A percentile compares a stretch with the other conserved stretches of the same genome.
Evolutionary conservation across 352 stramenopile species (phyloP).

Genomic region (Globisporangium cederbergense): DNA sequence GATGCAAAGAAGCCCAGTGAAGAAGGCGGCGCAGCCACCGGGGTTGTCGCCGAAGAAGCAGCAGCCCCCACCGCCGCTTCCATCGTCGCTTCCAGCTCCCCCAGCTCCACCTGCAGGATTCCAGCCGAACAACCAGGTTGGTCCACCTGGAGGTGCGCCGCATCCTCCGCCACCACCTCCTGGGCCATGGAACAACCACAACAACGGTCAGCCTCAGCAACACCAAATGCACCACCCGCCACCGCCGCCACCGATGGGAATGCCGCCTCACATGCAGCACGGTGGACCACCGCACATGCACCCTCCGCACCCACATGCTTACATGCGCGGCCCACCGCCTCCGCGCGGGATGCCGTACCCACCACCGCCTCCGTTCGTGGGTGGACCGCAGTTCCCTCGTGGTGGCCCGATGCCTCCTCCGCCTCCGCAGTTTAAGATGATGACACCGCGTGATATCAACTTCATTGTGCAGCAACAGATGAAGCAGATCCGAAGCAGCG

Average conservation of each 20-base stretch:
- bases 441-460: conserved; percentile 81
- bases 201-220: conserved; percentile 21
- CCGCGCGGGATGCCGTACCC: conserved; percentile 34
- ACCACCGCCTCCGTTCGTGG: conserved; percentile 15
- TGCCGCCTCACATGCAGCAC: conserved; percentile 30
- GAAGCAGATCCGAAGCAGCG: conserved; percentile 83
- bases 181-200: conserved; percentile 30
- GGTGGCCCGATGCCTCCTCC: conserved; percentile 33
- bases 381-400: conserved; percentile 22
- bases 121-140: conserved; percentile 2
- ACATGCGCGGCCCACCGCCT: conserved; percentile 36
- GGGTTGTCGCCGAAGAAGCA: conserved; percentile 17
- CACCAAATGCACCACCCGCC: conserved; percentile 6
- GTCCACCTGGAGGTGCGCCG: conserved; percentile 1
- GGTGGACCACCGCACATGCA: conserved; percentile 30
- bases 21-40: conserved; percentile 19
- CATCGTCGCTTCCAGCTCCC: conserved; percentile 25
- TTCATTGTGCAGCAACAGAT: conserved; percentile 85
- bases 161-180: conserved; percentile 16
- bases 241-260: conserved; percentile 21
- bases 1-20: conserved; percentile 6
- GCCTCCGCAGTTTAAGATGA: conserved; percentile 72
- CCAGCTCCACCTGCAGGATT: conserved; percentile 14
- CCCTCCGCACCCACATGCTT: conserved; percentile 26
- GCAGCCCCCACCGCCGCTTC: conserved; percentile 22